Evolutionary conservation across 139 green algal genomes (phyloP).

Genomic region (Picochlorum costavermella): DNA sequence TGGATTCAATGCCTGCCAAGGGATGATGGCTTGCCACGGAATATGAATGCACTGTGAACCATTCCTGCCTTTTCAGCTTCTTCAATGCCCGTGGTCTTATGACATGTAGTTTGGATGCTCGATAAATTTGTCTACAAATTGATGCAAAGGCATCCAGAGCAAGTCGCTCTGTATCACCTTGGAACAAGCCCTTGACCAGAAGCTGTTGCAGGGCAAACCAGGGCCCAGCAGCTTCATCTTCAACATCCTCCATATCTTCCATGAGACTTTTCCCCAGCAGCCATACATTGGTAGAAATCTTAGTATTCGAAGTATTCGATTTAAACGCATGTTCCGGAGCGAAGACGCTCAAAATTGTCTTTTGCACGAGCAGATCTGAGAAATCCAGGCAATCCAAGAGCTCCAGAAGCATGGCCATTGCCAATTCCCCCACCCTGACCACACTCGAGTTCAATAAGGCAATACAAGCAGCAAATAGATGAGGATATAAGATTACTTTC

Average conservation of each 20-base stretch:
- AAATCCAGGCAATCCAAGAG: constrained; percentile 50
- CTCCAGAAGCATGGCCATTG: constrained; percentile 50
- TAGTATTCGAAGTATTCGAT: not conserved
- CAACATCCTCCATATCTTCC: not conserved
- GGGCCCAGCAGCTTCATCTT: constrained; percentile 9
- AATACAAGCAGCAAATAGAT: constrained; percentile 66
- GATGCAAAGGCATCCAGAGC: constrained; percentile 40
- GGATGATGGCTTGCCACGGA: no score
- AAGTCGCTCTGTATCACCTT: constrained; percentile 44
- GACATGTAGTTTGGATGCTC: not conserved
- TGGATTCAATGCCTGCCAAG: not conserved
- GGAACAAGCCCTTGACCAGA: constrained; percentile 72
- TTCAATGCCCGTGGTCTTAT: not conserved
- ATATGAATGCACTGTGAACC: not conserved
- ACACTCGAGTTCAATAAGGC: constrained; percentile 61
- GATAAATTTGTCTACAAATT: constrained; percentile 23
- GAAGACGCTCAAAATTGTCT: constrained; percentile 62
- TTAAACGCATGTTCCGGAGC: constrained; percentile 10
- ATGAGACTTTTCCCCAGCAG: constrained; percentile 22
- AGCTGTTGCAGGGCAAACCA: constrained; percentile 62
- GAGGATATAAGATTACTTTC: constrained; percentile 75
- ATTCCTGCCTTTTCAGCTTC: not conserved
- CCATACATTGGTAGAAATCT: not conserved
- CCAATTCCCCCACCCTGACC: constrained; percentile 61
- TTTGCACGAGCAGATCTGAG: constrained; percentile 49